Evolutionary conservation across 1,284 basidiomycete species (phyloP).

Genomic region (Cutaneotrichosporon cyanovorans): DNA sequence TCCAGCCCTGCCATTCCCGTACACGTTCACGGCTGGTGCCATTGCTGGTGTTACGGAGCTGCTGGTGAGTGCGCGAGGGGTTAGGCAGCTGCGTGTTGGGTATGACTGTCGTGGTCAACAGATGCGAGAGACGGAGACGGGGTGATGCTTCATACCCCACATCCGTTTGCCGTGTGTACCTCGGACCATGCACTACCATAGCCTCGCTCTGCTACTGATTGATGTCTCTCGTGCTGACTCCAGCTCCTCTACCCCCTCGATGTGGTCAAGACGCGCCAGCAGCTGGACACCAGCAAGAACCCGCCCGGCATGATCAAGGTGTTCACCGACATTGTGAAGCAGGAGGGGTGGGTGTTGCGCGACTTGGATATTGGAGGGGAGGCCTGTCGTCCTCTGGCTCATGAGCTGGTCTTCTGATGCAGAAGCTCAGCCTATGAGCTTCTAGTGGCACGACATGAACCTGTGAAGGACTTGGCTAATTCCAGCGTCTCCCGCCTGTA

Average conservation of each 20-base stretch:
- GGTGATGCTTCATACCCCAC: no score
- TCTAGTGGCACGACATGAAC: no score
- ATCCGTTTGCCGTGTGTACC: no score
- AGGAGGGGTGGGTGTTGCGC: constrained; percentile 58
- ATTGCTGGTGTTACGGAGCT: constrained; percentile 82
- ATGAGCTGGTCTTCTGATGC: no score
- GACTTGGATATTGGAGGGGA: no score
- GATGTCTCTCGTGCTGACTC: neutral
- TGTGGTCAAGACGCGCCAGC: constrained; percentile 91
- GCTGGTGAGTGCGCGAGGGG: constrained; percentile 47
- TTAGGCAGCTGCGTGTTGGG: neutral
- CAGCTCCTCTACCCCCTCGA: constrained; percentile 35
- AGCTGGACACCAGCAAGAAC: constrained; percentile 76
- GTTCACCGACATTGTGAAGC: constrained; percentile 60
- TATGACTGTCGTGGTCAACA: neutral
- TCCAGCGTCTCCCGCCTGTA: constrained; percentile 72
- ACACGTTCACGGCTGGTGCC: constrained; percentile 83
- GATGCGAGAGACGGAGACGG: no score
- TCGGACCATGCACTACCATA: no score
- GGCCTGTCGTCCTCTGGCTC: no score
- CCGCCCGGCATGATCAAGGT: constrained; percentile 66
- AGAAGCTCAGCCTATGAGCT: no score
- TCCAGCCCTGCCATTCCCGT: constrained; percentile 62
- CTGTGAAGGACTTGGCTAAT: constrained; percentile 4
- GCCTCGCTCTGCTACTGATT: no score